Evolutionary conservation across 192 early-diverging fungal species (phyloP).

Genomic region (Entomortierella chlamydospora): DNA sequence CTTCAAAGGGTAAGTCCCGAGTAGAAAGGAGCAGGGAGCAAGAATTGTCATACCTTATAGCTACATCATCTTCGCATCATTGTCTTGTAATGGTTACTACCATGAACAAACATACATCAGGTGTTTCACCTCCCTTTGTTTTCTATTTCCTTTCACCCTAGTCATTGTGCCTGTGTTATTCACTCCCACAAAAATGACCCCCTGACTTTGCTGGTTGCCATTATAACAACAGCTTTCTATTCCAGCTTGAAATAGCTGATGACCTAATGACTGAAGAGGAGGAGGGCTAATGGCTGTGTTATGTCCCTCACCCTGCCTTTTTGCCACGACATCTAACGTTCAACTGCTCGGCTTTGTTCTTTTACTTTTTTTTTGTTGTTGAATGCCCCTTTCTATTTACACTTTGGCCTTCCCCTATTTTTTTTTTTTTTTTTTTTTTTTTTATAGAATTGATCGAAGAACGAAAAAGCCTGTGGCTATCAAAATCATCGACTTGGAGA

Average conservation of each 20-base stretch:
- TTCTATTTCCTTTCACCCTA: neutral
- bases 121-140: constrained; percentile 7
- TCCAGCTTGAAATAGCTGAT: too few species aligned
- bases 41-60: neutral
- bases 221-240: too few species aligned
- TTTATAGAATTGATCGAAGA: constrained; percentile 69
- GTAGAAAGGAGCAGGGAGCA: neutral
- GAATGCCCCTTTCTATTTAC: neutral
- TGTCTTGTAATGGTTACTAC: neutral
- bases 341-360: constrained; percentile 1
- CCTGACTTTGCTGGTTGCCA: neutral
- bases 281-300: too few species aligned
- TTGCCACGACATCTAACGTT: neutral
- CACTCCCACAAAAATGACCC: neutral
- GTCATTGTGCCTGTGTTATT: neutral
- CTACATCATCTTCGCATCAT: neutral
- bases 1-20: constrained; percentile 75
- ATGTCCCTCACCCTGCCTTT: neutral
- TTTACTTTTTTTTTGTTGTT: neutral
- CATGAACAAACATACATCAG: constrained; percentile 9
- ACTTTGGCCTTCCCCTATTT: constrained; percentile 4
- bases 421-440: neutral
- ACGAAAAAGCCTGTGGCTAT: constrained; percentile 88
- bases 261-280: too few species aligned
- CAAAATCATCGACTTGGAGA: constrained; percentile 97